Conservation (phyloP, 164 flowering plant species). For the Nymphaea colorata region DNA sequence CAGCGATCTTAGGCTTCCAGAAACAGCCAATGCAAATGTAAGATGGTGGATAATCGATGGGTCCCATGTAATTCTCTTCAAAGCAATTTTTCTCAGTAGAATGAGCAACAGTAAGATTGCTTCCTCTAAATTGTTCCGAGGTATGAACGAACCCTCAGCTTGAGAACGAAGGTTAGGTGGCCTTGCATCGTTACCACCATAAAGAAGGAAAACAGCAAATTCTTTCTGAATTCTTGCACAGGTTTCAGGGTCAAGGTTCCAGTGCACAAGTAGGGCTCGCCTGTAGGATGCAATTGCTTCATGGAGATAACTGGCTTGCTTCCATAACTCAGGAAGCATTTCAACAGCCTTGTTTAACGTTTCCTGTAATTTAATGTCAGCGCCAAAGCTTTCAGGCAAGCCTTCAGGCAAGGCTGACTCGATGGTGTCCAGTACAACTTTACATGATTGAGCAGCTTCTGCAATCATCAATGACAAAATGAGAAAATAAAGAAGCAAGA, state of each 20-base stretch:
- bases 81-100: conserved; percentile 40
- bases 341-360: conserved; percentile 68
- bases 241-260: conserved; percentile 71
- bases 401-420: conserved; percentile 82
- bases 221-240: conserved; percentile 62
- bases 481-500: background rate
- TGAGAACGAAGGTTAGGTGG: conserved; percentile 82
- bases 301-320: conserved; percentile 41
- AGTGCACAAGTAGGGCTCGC: conserved; percentile 57
- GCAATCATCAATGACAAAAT: conserved; percentile 22
- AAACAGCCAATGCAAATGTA: conserved; percentile 60
- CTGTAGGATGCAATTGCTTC: conserved; percentile 66
- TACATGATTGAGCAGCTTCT: conserved; percentile 95
- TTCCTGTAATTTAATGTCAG: conserved; percentile 66
- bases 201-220: conserved; percentile 76
- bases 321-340: conserved; percentile 82
- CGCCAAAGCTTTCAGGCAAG: conserved; percentile 43
- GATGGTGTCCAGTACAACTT: conserved; percentile 65
- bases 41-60: conserved; percentile 76
- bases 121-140: conserved; percentile 84
- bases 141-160: conserved; percentile 65
- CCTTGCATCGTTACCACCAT: conserved; percentile 68
- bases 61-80: conserved; percentile 55
- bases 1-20: conserved; percentile 41
- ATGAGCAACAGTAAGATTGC: conserved; percentile 65